These are phyloP conservation scores for Melastoma malabathricum DNA, from an alignment of 345 rosid species.

Conservation along the genomic window DNA sequence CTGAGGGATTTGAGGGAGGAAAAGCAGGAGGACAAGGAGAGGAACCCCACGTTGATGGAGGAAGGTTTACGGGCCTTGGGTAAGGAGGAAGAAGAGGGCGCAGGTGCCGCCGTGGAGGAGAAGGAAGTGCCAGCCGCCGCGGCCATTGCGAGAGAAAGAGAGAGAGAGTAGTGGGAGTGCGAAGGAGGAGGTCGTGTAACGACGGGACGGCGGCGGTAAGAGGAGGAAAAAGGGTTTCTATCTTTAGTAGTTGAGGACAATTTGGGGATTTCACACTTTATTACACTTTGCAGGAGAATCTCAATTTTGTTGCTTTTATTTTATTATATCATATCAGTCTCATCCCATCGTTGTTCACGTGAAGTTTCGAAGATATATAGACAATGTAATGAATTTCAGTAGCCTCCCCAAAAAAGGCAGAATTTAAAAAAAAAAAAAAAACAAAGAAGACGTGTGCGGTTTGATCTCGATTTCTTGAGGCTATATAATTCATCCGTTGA, in stretches of 20 bases:
- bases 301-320: too few relatives aligned
- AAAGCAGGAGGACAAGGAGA: constrained; percentile 26
- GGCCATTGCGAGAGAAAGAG: constrained; percentile 6
- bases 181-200: neutral
- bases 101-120: constrained; percentile 18
- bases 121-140: constrained; percentile 38
- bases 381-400: neutral
- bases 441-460: too few relatives aligned
- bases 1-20: constrained; percentile 14
- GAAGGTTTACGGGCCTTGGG: constrained; percentile 8
- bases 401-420: neutral
- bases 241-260: too few relatives aligned
- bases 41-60: constrained; percentile 19
- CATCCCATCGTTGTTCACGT: neutral
- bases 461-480: too few relatives aligned
- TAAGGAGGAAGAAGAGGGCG: constrained; percentile 16
- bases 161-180: neutral
- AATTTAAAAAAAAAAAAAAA: neutral
- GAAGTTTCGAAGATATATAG: neutral
- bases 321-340: too few relatives aligned
- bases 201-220: neutral
- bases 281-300: too few relatives aligned
- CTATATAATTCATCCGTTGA: too few relatives aligned
- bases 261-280: too few relatives aligned
- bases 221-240: too few relatives aligned